These are phyloP conservation scores for Tribonema minus DNA, from an alignment of 108 stramenopile genomes.

Conservation along the genomic window DNA sequence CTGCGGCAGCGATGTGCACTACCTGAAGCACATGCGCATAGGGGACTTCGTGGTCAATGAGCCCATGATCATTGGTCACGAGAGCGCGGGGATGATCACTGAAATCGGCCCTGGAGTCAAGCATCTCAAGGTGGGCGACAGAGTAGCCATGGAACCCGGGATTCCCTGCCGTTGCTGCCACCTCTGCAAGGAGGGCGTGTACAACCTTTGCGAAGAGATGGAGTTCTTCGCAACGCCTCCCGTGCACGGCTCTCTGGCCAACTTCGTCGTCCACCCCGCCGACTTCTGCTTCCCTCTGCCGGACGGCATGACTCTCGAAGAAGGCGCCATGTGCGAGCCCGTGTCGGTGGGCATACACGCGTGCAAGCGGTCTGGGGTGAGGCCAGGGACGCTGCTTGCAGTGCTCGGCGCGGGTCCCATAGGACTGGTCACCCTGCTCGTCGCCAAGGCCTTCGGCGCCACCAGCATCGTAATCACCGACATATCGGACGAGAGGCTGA, in stretches of 20 bases:
- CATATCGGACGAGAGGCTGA: conserved; percentile 30
- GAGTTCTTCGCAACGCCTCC: conserved; percentile 52
- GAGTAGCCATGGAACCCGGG: conserved; percentile 49
- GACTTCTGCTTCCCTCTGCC: conserved; percentile 52
- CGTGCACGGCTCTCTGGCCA: conserved; percentile 50
- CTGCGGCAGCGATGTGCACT: conserved; percentile 53
- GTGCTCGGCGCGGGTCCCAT: conserved; percentile 47
- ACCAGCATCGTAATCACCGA: conserved; percentile 29
- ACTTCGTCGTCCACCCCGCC: conserved; percentile 46
- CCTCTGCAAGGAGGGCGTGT: conserved; percentile 39
- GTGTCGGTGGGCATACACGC: conserved; percentile 51
- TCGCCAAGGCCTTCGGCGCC: conserved; percentile 44
- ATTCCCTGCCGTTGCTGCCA: conserved; percentile 41
- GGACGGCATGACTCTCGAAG: conserved; percentile 32
- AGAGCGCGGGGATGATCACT: conserved; percentile 36
- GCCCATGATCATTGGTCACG: conserved; percentile 55
- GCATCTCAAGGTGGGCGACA: conserved; percentile 26
- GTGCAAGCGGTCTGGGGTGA: conserved; percentile 29
- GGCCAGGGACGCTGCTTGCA: conserved; percentile 20
- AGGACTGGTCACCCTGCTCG: conserved; percentile 40
- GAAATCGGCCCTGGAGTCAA: not conserved
- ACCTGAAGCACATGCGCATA: conserved; percentile 47
- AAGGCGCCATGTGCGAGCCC: conserved; percentile 56
- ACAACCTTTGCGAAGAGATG: conserved; percentile 41
- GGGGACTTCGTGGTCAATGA: conserved; percentile 44